Evolutionary conservation across 257 asterid species (phyloP), one percentile per base, ranked within the genome.

Genomic region (Ligustrum vulgare): DNA sequence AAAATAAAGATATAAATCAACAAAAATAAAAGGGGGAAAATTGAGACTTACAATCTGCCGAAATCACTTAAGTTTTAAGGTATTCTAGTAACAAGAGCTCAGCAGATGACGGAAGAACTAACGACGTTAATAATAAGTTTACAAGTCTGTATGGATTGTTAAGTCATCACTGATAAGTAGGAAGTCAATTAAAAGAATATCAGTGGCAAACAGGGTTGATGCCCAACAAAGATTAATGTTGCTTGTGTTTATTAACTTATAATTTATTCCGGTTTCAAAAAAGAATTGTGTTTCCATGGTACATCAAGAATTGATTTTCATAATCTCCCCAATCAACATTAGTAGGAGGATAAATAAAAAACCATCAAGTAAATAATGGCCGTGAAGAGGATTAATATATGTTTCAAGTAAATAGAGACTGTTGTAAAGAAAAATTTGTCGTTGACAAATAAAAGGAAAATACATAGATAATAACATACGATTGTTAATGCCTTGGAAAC

Each of bases 381-480:
- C 7, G 10, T 3, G 18, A 15, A 23, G 7, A 4, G 18, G 6
- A 0, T 16, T 16, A 6, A 51, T 16, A 15, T 41, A 45, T 45
- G 49, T 11, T 45, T 51, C 72, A 39, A 8, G 31, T 15, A 72
- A 35, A 51, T 3, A 11, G 23, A 8, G 41, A 64, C 8, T n/a
- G 54, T 71, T 39, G 36, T n/a, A 37, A 9, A 31, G 36, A 66
- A 70, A 66, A 54, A 72, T 31, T 75, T 8, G 23, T 43, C 33
- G 8, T 71, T 25, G 67, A 67, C 68, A 75, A 25, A 25, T 1
- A 20, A 56, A 45, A 32, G 34, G 39, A 39, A 9, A 20, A 22
- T 23, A 25, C 8, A 51, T 8, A 32, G 1, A 36, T 36, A 15
- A 63, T 49, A 69, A 20, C 56, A 69, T 89, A 94, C 98, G 93